These are phyloP conservation scores for Pseudogymnoascus sp. DNA, from an alignment of 2,329 filamentous ascomycete species.

Conservation along the genomic window DNA sequence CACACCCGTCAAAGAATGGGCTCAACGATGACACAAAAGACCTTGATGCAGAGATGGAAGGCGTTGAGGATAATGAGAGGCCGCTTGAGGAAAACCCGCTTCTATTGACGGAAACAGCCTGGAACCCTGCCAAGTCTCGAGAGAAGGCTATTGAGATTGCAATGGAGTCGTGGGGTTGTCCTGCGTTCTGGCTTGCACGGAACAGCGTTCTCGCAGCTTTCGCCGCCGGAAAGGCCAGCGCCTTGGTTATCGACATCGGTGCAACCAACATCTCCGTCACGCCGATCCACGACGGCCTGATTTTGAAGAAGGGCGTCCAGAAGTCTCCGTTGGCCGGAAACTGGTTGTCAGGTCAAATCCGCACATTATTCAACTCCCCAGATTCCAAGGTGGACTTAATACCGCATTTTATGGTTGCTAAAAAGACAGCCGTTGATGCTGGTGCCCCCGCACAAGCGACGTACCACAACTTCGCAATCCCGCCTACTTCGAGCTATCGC, in stretches of 20 bases:
- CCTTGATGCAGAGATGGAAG: conserved; percentile 55
- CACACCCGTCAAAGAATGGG: conserved; percentile 67
- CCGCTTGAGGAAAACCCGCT: conserved; percentile 83
- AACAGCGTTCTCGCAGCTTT: conserved; percentile 88
- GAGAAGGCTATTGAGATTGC: conserved; percentile 94
- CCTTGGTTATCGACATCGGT: conserved; percentile 86
- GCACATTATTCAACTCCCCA: conserved; percentile 66
- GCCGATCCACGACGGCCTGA: conserved; percentile 88
- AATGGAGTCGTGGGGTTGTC: conserved; percentile 94
- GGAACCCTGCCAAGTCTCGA: conserved; percentile 80
- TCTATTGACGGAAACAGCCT: conserved; percentile 88
- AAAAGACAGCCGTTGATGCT: conserved; percentile 84
- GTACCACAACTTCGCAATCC: conserved; percentile 61
- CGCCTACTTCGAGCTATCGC: conserved; percentile 65
- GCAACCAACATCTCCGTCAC: conserved; percentile 84
- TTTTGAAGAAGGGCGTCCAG: conserved; percentile 83
- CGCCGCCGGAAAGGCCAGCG: conserved; percentile 86
- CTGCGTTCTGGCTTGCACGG: conserved; percentile 88
- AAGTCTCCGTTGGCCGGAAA: conserved; percentile 80
- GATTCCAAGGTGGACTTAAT: conserved; percentile 66
- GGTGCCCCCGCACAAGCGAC: conserved; percentile 70
- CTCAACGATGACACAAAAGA: conserved; percentile 62
- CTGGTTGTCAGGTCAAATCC: conserved; percentile 84
- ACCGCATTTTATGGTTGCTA: conserved; percentile 81
- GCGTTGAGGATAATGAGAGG: conserved; percentile 59